Conservation (phyloP, 768 basidiomycete species). For the Suillus fuscotomentosus region DNA sequence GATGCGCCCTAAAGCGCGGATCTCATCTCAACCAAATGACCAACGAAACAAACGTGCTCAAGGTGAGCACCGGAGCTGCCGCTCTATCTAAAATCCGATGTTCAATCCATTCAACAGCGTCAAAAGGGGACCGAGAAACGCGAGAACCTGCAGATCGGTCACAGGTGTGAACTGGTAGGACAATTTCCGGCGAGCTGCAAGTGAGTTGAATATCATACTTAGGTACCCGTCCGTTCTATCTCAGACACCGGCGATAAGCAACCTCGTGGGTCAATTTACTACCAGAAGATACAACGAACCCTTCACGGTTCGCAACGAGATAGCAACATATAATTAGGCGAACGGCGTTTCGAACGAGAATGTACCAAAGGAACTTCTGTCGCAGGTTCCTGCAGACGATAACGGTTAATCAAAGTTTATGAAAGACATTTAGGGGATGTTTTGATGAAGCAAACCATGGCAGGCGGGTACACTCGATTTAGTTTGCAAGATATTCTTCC, state of each 20-base stretch:
- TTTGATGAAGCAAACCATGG: neutral
- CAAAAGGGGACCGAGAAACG: neutral
- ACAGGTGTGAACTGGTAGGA: neutral
- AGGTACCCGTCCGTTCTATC: neutral
- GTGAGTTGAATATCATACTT: neutral
- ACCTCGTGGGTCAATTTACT: neutral
- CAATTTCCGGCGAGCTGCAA: neutral
- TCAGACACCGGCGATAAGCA: neutral
- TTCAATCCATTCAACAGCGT: neutral
- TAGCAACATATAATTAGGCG: neutral
- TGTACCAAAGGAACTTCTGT: neutral
- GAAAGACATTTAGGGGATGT: neutral
- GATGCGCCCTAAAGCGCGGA: neutral
- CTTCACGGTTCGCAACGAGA: neutral
- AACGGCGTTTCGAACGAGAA: neutral
- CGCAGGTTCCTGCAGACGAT: neutral
- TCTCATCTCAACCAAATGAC: neutral
- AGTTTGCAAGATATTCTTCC: neutral
- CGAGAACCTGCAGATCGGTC: neutral
- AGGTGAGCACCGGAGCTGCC: neutral
- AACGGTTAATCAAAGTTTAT: neutral
- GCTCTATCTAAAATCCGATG: neutral
- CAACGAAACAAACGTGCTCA: neutral
- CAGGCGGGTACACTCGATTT: neutral
- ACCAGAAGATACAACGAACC: neutral